Percentiles rank a stretch among this genome's conserved stretches.
phyloP scores from a whole-genome alignment of 495 filamentous ascomycete genomes.

The Viridothelium virens region DNA sequence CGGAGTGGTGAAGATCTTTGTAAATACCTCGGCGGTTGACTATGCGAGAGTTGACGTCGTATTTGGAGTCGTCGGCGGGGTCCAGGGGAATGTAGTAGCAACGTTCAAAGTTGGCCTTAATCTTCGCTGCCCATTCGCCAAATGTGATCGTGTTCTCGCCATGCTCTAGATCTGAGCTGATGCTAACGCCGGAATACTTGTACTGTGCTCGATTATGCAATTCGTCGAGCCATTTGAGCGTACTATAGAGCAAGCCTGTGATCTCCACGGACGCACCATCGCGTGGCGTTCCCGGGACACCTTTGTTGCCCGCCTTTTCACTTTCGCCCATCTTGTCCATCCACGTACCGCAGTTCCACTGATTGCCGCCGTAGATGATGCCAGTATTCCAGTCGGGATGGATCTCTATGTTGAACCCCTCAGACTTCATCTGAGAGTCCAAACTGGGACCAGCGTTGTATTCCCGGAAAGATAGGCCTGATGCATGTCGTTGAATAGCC shows the following conservation, averaged over 20 bases:
- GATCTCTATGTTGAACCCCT: slow-evolving; percentile 86
- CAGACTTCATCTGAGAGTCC: slow-evolving; percentile 87
- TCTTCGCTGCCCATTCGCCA: slow-evolving; percentile 67
- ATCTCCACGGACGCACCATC: slow-evolving; percentile 96
- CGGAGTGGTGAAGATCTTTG: slow-evolving; percentile 88
- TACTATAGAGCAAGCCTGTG: slow-evolving; percentile 83
- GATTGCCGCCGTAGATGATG: slow-evolving; percentile 87
- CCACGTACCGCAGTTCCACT: slow-evolving; percentile 96
- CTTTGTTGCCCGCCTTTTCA: slow-evolving; percentile 80
- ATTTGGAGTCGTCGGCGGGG: slow-evolving; percentile 57
- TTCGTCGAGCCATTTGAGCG: slow-evolving; percentile 66
- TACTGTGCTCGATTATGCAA: slow-evolving; percentile 61
- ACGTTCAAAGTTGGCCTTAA: slow-evolving; percentile 81
- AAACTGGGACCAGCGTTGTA: slow-evolving; percentile 83
- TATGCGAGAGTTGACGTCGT: slow-evolving; percentile 70
- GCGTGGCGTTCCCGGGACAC: slow-evolving; percentile 88
- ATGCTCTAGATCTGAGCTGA: slow-evolving; percentile 33
- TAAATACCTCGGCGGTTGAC: slow-evolving; percentile 92
- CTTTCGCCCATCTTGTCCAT: slow-evolving; percentile 99
- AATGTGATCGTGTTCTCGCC: slow-evolving; percentile 58
- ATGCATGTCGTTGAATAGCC: slow-evolving; percentile 80
- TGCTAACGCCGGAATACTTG: slow-evolving; percentile 61
- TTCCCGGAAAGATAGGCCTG: slow-evolving; percentile 82
- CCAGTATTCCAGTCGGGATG: slow-evolving; percentile 89
- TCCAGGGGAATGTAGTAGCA: slow-evolving; percentile 77